Evolutionary conservation across 768 basidiomycete genomes (phyloP).

Genomic region (Omphalotus guepiniiformis): DNA sequence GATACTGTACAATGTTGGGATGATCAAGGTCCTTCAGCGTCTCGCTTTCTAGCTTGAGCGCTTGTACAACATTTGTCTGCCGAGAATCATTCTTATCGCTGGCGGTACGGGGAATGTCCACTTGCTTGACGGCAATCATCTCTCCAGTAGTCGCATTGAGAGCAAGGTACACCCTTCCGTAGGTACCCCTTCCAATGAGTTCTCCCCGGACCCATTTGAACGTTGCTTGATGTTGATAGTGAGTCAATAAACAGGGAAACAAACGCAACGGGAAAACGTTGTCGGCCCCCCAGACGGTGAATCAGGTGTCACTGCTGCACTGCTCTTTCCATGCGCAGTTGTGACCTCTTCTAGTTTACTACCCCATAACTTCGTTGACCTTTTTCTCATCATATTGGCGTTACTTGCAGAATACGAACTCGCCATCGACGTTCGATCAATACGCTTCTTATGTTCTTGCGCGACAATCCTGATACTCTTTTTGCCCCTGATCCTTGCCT

Average conservation of each 20-base stretch:
- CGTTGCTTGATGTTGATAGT: conserved; percentile 52
- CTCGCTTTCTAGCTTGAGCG: conserved; percentile 92
- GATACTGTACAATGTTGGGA: conserved; percentile 95
- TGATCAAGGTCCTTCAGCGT: conserved; percentile 96
- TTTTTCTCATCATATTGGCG: conserved; percentile 59
- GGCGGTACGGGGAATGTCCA: conserved; percentile 87
- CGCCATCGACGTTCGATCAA: conserved; percentile 65
- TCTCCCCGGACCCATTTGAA: conserved; percentile 99
- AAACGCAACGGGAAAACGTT: conserved; percentile 36
- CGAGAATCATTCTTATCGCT: conserved; percentile 89
- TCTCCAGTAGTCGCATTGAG: conserved; percentile 95
- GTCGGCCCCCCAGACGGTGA: conserved; percentile 64
- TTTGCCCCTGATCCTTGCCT: conserved; percentile 55
- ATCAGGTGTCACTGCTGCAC: conserved; percentile 45
- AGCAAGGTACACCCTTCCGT: conserved; percentile 93
- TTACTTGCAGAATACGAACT: conserved; percentile 33
- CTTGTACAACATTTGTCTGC: conserved; percentile 82
- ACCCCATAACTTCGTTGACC: conserved; percentile 96
- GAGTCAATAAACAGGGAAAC: conserved; percentile 1
- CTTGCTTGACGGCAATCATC: conserved; percentile 99
- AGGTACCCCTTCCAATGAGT: conserved; percentile 95
- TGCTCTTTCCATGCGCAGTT: conserved; percentile 49
- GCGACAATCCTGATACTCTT: conserved; percentile 94
- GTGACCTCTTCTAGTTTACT: conserved; percentile 91
- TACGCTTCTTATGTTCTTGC: conserved; percentile 75